Conservation (phyloP, 805 yeast genomes). For the Saccharomycopsis sp. region DNA sequence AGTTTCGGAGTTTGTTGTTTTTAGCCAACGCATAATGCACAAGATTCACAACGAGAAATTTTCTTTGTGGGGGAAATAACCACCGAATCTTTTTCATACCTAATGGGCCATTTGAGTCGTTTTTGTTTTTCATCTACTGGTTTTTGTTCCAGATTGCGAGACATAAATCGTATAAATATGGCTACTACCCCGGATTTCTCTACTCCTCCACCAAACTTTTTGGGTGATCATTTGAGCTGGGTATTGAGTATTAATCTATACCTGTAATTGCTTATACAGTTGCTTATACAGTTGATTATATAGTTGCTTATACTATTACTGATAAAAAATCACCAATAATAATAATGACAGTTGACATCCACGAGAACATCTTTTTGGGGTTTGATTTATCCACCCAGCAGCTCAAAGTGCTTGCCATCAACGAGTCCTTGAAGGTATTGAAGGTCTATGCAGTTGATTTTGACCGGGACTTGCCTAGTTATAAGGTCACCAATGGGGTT, state of each 20-base stretch:
- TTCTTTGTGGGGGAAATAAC: not conserved
- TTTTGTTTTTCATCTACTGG: not conserved
- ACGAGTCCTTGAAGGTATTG: conserved; percentile 45
- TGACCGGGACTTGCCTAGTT: conserved; percentile 55
- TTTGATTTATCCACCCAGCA: conserved; percentile 90
- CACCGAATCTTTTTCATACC: no score
- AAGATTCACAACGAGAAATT: not conserved
- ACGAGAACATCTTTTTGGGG: conserved; percentile 43
- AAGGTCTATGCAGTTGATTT: conserved; percentile 63
- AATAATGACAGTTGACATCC: not conserved
- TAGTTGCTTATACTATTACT: no score
- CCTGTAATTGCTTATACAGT: no score
- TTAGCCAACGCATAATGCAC: not conserved
- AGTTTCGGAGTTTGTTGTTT: not conserved
- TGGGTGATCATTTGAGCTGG: no score
- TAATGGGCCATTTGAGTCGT: not conserved
- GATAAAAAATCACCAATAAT: no score
- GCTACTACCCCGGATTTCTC: not conserved
- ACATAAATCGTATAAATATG: not conserved
- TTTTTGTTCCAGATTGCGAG: not conserved
- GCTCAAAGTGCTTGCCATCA: conserved; percentile 64
- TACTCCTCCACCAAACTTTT: not conserved
- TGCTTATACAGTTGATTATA: no score
- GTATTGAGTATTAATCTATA: no score
- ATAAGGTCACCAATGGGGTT: conserved; percentile 72